Evolutionary conservation across 2,329 filamentous ascomycete genomes (phyloP), one percentile per base, ranked within the genome.

Genomic region (Bipolaris gigantea): DNA sequence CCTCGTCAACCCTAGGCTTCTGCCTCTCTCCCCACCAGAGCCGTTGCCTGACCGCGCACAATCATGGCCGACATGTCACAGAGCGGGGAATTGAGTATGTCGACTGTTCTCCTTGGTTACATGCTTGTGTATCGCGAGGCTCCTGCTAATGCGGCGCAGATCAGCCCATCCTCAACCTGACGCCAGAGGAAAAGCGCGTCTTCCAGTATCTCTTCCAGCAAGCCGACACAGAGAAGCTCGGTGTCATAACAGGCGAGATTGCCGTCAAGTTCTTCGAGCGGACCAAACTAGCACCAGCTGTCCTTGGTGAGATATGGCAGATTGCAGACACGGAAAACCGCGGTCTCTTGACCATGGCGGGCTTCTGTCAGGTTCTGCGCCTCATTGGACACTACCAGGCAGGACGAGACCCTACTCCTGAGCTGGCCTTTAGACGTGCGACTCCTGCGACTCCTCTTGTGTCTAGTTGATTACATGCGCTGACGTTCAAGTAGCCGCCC

Each of bases 261-360:
- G 94, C 94, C 55, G 92, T 99, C 74, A 90, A 92, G 74, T 97
- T 99, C 81, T 99, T 99, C 73, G 92, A 97, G 77, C 94, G 94
- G 81, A 97, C 94, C 41, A 88, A 89, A 64, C 82, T 99, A 44
- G 86, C 93, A 57, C 90, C 92, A 49, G 86, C 90, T 58, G 83
- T 94, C 44, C 82, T 99, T 55, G 94, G 93, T 75, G 75, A 96
- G 89, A 97, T 99, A 82, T 99, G 94, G 94, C 93, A 97, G 78
- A 94, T 99, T 74, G 93, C 94, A 64, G 94, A 99, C 79, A 92
- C 85, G 63, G 93, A 97, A 79, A 99, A 99, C 79, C 86, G 92
- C 61, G 94, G 94, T 48, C 89, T 97, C 64, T 81, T 99, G 63
- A 97, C 92, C 32, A 92, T 92, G 18, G 85, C 92, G 38, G 94